phyloP scores from a whole-genome alignment of 2,329 filamentous ascomycete species.

The Xylaria sp. region DNA sequence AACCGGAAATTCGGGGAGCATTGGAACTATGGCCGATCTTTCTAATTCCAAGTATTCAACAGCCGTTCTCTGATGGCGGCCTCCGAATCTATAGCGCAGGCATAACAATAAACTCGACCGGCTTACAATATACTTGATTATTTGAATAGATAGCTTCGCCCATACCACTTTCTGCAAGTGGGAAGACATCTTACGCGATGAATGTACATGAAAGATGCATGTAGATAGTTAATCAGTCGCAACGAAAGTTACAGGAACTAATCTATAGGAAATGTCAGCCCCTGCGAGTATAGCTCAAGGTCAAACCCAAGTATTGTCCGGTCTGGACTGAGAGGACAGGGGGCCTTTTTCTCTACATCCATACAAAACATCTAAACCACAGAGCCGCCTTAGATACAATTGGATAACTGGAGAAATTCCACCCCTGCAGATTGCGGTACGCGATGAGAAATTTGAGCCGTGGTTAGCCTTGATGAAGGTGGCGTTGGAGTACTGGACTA shows the following conservation, averaged over 20 bases:
- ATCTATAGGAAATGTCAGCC: not conserved
- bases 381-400: not conserved
- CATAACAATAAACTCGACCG: not conserved
- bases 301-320: not conserved
- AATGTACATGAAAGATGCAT: conserved; percentile 2
- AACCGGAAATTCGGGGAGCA: not conserved
- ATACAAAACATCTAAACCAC: not conserved
- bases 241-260: not conserved
- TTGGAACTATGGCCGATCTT: not conserved
- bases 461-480: conserved; percentile 4
- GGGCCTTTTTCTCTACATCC: no score
- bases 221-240: not conserved
- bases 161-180: not conserved
- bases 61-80: not conserved
- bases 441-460: not conserved
- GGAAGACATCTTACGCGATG: not conserved
- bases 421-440: not conserved
- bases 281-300: not conserved
- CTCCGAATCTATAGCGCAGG: not conserved
- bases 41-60: not conserved
- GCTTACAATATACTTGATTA: not conserved
- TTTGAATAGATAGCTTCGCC: not conserved
- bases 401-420: not conserved
- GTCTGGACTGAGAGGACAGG: not conserved
- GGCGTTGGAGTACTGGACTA: not conserved